A percentile compares a stretch with the other conserved stretches of the same genome.
These are phyloP conservation scores for Lippia alba DNA, from an alignment of 305 asterid genomes.

Conservation along the genomic window DNA sequence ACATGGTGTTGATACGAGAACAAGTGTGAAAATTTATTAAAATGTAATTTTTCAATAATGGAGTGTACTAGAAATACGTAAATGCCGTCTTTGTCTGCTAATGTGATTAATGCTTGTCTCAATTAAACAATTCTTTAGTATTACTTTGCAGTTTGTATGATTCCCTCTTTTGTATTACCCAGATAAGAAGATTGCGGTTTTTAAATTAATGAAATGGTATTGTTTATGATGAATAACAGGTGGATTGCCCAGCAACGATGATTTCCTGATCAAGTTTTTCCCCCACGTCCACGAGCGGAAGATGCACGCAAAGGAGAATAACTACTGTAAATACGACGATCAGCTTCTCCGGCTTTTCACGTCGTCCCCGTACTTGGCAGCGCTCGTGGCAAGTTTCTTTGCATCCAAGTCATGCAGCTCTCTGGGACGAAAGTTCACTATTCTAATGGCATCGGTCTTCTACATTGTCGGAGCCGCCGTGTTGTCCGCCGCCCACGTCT, in stretches of 20 bases:
- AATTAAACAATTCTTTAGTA: too few species aligned
- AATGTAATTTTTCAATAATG: too few species aligned
- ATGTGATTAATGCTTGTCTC: too few species aligned
- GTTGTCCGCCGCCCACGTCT: constrained; percentile 40
- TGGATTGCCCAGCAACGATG: constrained; percentile 44
- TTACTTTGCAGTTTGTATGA: too few species aligned
- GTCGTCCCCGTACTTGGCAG: constrained; percentile 69
- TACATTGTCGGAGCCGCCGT: constrained; percentile 51
- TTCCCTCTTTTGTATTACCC: too few species aligned
- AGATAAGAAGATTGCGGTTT: too few species aligned
- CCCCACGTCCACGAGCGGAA: constrained; percentile 52
- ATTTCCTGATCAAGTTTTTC: constrained; percentile 60
- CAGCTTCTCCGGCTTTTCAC: constrained; percentile 73
- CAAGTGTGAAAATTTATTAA: too few species aligned
- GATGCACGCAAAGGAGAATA: constrained; percentile 46
- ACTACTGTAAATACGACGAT: constrained; percentile 73
- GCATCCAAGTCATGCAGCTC: constrained; percentile 55
- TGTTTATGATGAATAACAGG: too few species aligned
- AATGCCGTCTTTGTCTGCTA: too few species aligned
- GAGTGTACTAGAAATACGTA: too few species aligned
- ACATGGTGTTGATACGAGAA: too few species aligned
- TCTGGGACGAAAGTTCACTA: constrained; percentile 60
- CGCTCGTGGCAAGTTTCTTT: constrained; percentile 63
- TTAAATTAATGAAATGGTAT: too few species aligned
- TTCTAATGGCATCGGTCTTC: constrained; percentile 49